Base-by-base conservation (phyloP, 1,139 yeast species). In the Geotrichum bryndzae region DNA sequence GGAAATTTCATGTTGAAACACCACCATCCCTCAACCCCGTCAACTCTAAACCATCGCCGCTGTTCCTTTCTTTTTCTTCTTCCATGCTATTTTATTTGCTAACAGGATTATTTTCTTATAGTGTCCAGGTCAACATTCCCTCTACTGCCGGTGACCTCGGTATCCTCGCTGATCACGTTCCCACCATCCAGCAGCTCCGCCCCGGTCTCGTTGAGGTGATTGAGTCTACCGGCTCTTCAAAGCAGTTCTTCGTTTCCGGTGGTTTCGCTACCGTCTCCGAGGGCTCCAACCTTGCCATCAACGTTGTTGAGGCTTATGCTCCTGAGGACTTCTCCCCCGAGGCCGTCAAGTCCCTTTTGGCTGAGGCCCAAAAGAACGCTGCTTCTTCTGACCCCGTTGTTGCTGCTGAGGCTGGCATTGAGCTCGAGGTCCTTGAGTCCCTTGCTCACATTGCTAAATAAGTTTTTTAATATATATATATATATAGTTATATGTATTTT, bases 231-330 rank as follows among this genome's bases (percentile, higher is more conserved):
- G 95, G 94, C 69, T 80, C 84, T 72, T 84, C 85, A 74, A 90
- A 90, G 82, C 90, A 88, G 79, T 94, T 82, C 79, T 84, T 84
- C 66, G 94, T 94, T 69, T 86, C 96, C 67, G 99, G 99, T 68
- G 99, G 99, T 68, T 88, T 94, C 73, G 99, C 97, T 67, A 86
- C 96, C 65, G 96, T 95, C 67, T 94, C 90, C 77, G 98, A 97
- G 77, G 96, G 92, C 73, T 91, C 96, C 72, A 84, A 87, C 73
- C 82, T 95, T 76, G 86, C 90, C 74, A 87, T 94, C 78, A 88
- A 95, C 75, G 96, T 97, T 68, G 89, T 91, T 72, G 99, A 94
- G 82, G 99, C 98, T 53, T 90, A 86, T 81, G 90, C 95, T 75
- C 84, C 96, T 73, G 95, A 91, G 67, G 87, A 90, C 71, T 90